Evolutionary conservation across 139 green algal species (phyloP), one percentile per base, ranked within the genome.

Genomic region (Asterochloris sp.): DNA sequence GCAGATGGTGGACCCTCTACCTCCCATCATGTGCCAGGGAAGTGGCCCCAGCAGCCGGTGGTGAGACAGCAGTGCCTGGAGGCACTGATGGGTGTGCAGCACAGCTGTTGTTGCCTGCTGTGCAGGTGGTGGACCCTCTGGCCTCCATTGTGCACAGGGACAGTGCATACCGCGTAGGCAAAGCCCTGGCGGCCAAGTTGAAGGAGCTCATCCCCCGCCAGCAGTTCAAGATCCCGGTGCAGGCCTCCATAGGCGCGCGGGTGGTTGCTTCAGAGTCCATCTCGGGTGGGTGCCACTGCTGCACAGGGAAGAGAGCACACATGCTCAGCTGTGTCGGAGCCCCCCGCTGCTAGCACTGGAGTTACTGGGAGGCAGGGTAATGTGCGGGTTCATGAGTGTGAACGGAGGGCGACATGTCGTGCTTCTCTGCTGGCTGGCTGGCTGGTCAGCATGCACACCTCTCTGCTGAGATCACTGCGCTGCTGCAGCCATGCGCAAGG

Each of bases 131-230:
- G 2, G 94, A 98, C 28, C 95, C 96, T 10, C 90, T 98, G 27
- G 91, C 93, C 4, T 87, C 90, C 66, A 97, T 98, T 80, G 88
- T 91, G 74, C 96, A 98, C 90, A 78, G 81, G 19, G 94, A 97
- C 81, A 86, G 86, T 21, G 93, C 94, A 6, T 96, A 92, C 87
- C 71, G 77, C 27, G 81, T 94, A 23, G 90, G 88, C 79, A 89
- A 86, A 69, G 84, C 66, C n/a, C 89, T 99, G 69, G 92, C 92
- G 19, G 88, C 90, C 81, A 94, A 95, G 79, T 91, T 99, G 14
- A 99, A 98, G 87, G 95, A 98, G 85, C 83, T 98, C 82, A 98
- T 99, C 68, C 96, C 96, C 14, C 85, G 94, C 9, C 96, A 98
- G 90, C 94, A 96, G 93, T 98, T 98, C 89, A 94, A 92, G 84